A percentile compares a stretch with the other conserved stretches of the same genome.
phyloP scores from a whole-genome alignment of 352 stramenopile genomes.

The Blastocystis sp. region DNA sequence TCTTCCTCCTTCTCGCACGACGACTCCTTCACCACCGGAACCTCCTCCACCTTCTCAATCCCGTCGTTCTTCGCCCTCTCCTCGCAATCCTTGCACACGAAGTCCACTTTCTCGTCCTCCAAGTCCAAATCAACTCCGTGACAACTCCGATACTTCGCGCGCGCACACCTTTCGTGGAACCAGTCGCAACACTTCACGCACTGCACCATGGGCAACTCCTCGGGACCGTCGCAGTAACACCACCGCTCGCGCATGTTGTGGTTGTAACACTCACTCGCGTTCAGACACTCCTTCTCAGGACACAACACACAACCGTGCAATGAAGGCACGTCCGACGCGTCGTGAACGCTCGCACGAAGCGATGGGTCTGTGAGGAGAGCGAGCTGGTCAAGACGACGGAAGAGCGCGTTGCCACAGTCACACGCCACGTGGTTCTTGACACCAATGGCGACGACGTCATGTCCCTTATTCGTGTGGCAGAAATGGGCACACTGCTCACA shows the following conservation, averaged over 20 bases:
- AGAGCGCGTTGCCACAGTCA: constrained; percentile 73
- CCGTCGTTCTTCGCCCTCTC: not conserved
- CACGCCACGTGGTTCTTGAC: constrained; percentile 68
- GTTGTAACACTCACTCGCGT: constrained; percentile 54
- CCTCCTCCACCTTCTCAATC: not conserved
- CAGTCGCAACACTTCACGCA: constrained; percentile 73
- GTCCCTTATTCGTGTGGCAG: constrained; percentile 68
- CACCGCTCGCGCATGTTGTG: constrained; percentile 74
- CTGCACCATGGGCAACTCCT: constrained; percentile 73
- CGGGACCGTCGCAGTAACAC: constrained; percentile 74
- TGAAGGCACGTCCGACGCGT: not conserved
- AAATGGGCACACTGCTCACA: constrained; percentile 72
- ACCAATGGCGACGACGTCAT: constrained; percentile 70
- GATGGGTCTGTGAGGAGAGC: not conserved
- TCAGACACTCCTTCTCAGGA: constrained; percentile 12
- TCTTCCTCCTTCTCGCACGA: not conserved
- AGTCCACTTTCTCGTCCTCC: constrained; percentile 49
- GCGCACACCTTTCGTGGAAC: constrained; percentile 71
- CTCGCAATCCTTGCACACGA: constrained; percentile 22
- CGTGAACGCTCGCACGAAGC: not conserved
- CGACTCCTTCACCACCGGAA: not conserved
- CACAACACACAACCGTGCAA: constrained; percentile 44
- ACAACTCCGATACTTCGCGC: not conserved
- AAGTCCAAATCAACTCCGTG: constrained; percentile 28
- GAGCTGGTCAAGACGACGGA: constrained; percentile 40